Percentiles rank a stretch among this genome's conserved stretches.
These are phyloP conservation scores for Neofusicoccum parvum DNA, from an alignment of 2,329 filamentous ascomycete species.

Conservation along the genomic window DNA sequence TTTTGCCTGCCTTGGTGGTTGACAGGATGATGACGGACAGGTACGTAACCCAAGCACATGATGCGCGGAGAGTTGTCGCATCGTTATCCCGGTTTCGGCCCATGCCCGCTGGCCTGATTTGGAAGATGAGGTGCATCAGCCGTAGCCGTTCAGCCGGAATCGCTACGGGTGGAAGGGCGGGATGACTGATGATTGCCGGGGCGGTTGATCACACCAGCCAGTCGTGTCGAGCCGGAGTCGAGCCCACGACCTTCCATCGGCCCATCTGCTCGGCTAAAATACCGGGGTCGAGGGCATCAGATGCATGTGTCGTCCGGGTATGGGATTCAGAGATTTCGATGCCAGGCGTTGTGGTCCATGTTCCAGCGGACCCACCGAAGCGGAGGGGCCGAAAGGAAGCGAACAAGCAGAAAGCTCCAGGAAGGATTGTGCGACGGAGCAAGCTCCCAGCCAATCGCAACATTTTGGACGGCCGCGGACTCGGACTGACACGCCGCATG, in stretches of 20 bases:
- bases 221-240: neutral
- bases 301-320: constrained; percentile 5
- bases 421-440: neutral
- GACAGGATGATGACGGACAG: neutral
- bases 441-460: constrained; percentile 5
- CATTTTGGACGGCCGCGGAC: neutral
- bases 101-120: neutral
- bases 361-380: constrained; percentile 3
- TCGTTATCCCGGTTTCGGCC: neutral
- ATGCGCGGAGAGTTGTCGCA: neutral
- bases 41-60: neutral
- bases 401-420: neutral
- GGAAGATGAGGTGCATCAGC: neutral
- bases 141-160: neutral
- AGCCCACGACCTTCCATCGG: neutral
- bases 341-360: neutral
- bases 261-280: constrained; percentile 14
- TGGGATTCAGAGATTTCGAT: neutral
- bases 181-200: neutral
- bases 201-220: neutral
- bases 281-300: neutral
- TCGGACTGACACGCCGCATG: neutral
- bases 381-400: constrained; percentile 1
- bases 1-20: neutral
- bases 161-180: constrained; percentile 1